Evolutionary conservation across 2,329 filamentous ascomycete species (phyloP), one percentile per base, ranked within the genome.

Genomic region (Coniochaeta sp.): DNA sequence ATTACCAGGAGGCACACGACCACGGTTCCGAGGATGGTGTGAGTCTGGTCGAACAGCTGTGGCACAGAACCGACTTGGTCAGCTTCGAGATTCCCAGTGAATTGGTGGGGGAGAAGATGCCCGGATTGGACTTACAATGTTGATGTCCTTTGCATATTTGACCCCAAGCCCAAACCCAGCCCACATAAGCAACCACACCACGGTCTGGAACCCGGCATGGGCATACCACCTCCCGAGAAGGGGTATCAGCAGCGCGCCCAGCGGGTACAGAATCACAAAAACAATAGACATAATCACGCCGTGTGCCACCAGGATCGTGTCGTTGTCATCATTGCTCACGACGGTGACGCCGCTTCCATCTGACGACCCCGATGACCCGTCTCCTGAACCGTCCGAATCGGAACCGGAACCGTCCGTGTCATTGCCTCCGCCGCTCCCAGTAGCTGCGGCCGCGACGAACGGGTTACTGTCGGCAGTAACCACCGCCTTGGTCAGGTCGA

Each of bases 241-340:
- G 2, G 85, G 82, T 80, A 88, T 87, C 44, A 86, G 68, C 3
- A 84, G 73, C 9, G 85, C 78, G 5, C 85, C 86, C 2, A 87
- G 64, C 0, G 86, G 86, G 63, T 86, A 88, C 24, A 86, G 72
- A 14, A 82, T 66, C 3, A 82, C 77, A 64, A 87, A 85, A 19
- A 82, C 80, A 54, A 87, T 67, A 28, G 79, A 78, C 84, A 88
- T 85, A 66, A 88, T 73, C 64, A 85, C 75, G 56, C 84, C 86
- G 62, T 88, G 85, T 0, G 79, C 75, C 1, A 65, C 71, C 6
- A 76, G 68, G 17, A 77, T 55, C 1, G 59, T 52, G 8, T 47
- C 28, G 57, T 61, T 65, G 16, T 61, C 55, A 9, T 19, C 22
- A 14, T 42, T 52, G 12, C 42, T 55, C 8, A 60, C 22, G 9